Conservation (phyloP, 345 rosid genomes). For the Arabidopsis arenosa region DNA sequence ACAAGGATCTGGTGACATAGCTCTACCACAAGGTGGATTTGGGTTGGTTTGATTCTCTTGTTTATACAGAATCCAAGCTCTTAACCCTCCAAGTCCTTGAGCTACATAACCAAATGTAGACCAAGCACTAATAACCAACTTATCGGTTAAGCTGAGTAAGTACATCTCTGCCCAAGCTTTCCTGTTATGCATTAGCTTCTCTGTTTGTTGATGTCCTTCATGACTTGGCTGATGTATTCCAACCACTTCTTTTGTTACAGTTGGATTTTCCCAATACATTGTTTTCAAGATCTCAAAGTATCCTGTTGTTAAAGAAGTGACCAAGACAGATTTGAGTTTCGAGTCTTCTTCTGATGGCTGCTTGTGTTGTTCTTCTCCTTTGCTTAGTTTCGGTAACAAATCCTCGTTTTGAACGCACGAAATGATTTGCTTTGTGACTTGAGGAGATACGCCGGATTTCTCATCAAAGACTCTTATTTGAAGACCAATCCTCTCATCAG, state of each 20-base stretch:
- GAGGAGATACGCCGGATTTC: slow-evolving; percentile 51
- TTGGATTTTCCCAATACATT: slow-evolving; percentile 68
- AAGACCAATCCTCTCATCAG: slow-evolving; percentile 72
- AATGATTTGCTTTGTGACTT: slow-evolving; percentile 62
- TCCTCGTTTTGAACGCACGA: slow-evolving; percentile 56
- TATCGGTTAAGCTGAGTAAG: slow-evolving; percentile 63
- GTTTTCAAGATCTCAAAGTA: slow-evolving; percentile 60
- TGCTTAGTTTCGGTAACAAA: slow-evolving; percentile 56
- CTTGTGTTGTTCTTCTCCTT: slow-evolving; percentile 29
- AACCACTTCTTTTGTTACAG: slow-evolving; percentile 59
- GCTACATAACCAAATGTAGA: slow-evolving; percentile 84
- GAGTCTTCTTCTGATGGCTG: slow-evolving; percentile 28
- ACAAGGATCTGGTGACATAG: slow-evolving; percentile 78
- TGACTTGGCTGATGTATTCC: slow-evolving; percentile 75
- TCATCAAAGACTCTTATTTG: slow-evolving; percentile 66
- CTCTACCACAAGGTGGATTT: slow-evolving; percentile 62
- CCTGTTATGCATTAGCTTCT: slow-evolving; percentile 59
- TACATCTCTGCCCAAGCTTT: slow-evolving; percentile 84
- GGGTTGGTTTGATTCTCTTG: slow-evolving; percentile 54
- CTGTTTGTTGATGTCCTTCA: slow-evolving; percentile 69
- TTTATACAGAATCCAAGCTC: slow-evolving; percentile 74
- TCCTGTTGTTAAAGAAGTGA: slow-evolving; percentile 63
- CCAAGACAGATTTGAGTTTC: slow-evolving; percentile 58
- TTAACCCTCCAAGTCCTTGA: slow-evolving; percentile 72
- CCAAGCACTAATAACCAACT: slow-evolving; percentile 70